Evolutionary conservation across 192 early-diverging fungal genomes (phyloP), one percentile per base, ranked within the genome.

Genomic region (Umbelopsis sp.): DNA sequence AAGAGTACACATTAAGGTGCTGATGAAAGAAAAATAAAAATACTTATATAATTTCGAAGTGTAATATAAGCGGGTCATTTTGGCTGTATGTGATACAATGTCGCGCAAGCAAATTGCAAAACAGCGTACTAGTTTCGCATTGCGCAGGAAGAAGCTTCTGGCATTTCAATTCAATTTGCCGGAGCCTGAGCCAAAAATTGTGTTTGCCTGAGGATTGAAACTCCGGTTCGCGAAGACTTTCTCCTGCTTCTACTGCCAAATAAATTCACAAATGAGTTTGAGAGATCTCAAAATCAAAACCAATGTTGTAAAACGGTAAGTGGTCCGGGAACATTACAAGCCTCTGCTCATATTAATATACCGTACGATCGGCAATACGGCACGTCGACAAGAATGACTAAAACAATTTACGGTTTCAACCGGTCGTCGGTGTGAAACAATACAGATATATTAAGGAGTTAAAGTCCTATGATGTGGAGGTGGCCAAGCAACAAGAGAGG

Each of bases 281-380:
- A 71, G 82, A 48, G 81, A 87, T 67, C 72, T 88, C n/a, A 81
- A 79, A 66, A 88, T 88, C 66, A 88, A 87, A 64, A 87, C 85
- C 52, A 80, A 80, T 69, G 77, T 84, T 64, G 79, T 87, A 45
- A 88, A 87, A 69, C 84, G 87, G 87, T 88, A 81, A 71, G 53
- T 71, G 22, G n/a, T n/a, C 18, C 49, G 50, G 46, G 18, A 22
- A 68, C 37, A 9, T 41, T 41, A 41, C 5, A 6, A 41, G 7
- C 2, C 37, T 41, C 37, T 10, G 0, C 10, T 6, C 5, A 41
- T 41, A 41, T 6, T 10, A 41, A 1, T 41, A 41, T 9, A 10
- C 37, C 1, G 10, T 41, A 41, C 10, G 37, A 41, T 41, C 10
- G 2, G 37, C 37, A 41, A 9, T 41, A 41, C 37, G 10, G 10